A percentile compares a stretch with the other conserved stretches of the same genome.
These are phyloP conservation scores for Pulicaria dysenterica DNA, from an alignment of 129 eudicot genomes.

Conservation along the genomic window DNA sequence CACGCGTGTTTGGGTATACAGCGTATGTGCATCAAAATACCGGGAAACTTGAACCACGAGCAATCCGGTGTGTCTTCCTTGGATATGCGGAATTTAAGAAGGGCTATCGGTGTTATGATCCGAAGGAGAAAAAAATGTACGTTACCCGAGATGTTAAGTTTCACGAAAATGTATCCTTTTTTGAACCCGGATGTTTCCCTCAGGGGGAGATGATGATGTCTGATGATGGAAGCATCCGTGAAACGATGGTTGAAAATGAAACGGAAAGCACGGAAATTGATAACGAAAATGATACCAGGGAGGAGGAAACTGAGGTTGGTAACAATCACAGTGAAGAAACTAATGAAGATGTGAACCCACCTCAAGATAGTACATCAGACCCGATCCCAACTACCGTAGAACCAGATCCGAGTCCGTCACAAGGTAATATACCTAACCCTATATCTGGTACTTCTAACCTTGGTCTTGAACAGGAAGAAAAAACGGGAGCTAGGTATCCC, in stretches of 20 bases:
- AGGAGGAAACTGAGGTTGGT: slow-evolving; percentile 8
- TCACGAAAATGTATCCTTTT: not conserved
- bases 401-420: too few relatives aligned
- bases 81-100: slow-evolving; percentile 9
- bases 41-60: slow-evolving; percentile 18
- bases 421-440: slow-evolving; percentile 4
- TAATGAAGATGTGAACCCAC: not conserved
- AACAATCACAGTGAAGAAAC: too few relatives aligned
- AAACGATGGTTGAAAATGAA: not conserved
- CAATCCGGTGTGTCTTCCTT: slow-evolving; percentile 16
- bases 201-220: slow-evolving; percentile 1
- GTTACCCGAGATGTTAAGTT: not conserved
- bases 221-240: slow-evolving; percentile 1
- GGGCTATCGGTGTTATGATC: slow-evolving; percentile 20
- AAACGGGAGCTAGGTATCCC: slow-evolving; percentile 16
- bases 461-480: slow-evolving; percentile 19
- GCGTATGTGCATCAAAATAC: not conserved
- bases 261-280: not conserved
- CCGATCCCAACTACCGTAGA: too few relatives aligned
- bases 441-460: not conserved
- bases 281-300: not conserved
- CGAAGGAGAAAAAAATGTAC: not conserved
- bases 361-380: too few relatives aligned
- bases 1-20: slow-evolving; percentile 11
- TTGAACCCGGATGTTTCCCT: slow-evolving; percentile 15